Percentiles rank a stretch among this genome's conserved stretches.
Conservation (phyloP, 2,329 filamentous ascomycete species). For the Corinectria fuckeliana region DNA sequence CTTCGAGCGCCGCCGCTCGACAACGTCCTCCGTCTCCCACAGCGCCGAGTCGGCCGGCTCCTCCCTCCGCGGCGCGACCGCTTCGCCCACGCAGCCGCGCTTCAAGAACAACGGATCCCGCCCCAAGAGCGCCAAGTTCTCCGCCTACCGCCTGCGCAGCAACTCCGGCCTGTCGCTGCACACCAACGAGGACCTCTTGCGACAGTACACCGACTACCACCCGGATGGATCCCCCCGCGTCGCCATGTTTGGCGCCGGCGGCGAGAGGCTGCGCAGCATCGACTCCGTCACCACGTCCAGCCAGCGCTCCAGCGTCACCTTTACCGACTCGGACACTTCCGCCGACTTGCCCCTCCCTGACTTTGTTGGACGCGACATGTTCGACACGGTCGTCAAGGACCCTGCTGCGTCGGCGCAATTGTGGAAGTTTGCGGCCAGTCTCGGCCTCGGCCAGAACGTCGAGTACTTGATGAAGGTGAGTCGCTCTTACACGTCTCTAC, state of each 20-base stretch:
- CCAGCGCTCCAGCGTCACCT: conserved; percentile 36
- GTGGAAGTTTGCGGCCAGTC: conserved; percentile 55
- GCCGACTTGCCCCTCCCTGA: conserved; percentile 46
- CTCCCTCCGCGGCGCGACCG: conserved; percentile 27
- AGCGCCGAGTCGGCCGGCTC: conserved; percentile 23
- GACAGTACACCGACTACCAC: conserved; percentile 56
- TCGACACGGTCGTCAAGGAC: conserved; percentile 58
- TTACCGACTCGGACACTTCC: conserved; percentile 37
- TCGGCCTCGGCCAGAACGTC: conserved; percentile 56
- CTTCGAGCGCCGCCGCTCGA: conserved; percentile 36
- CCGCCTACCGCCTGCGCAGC: conserved; percentile 47
- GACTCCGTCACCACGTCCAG: conserved; percentile 38
- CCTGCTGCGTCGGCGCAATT: conserved; percentile 54
- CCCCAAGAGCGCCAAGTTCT: conserved; percentile 40
- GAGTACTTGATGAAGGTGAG: conserved; percentile 58
- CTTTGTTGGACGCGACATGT: conserved; percentile 57
- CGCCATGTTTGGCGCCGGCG: conserved; percentile 25
- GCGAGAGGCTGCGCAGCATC: conserved; percentile 37
- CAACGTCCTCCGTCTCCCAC: conserved; percentile 26
- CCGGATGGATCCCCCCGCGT: conserved; percentile 46
- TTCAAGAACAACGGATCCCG: conserved; percentile 28
- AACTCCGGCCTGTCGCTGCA: conserved; percentile 55
- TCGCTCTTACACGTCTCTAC: not conserved
- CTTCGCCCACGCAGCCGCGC: conserved; percentile 25
- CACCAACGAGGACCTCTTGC: conserved; percentile 51